Conservation (phyloP, 1,284 basidiomycete genomes). For the Uromyces viciae-fabae region DNA sequence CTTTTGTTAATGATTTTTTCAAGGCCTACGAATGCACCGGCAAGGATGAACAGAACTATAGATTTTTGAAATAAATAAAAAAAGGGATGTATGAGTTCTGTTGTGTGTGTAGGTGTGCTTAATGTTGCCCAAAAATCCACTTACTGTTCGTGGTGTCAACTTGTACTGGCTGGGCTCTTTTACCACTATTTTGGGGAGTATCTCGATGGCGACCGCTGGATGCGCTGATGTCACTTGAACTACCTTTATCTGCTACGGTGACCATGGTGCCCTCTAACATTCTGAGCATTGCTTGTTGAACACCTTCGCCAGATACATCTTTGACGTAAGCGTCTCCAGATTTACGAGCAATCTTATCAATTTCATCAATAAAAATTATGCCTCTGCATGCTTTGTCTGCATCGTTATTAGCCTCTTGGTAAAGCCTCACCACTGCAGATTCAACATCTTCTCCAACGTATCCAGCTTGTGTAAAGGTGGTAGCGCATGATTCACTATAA, state of each 20-base stretch:
- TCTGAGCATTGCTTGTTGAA: constrained; percentile 82
- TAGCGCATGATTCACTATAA: constrained; percentile 63
- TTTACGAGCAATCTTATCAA: constrained; percentile 79
- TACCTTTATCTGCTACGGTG: constrained; percentile 68
- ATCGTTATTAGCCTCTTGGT: constrained; percentile 82
- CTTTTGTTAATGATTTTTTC: constrained; percentile 75
- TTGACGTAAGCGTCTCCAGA: constrained; percentile 66
- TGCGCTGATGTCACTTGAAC: constrained; percentile 40
- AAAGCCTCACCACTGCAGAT: constrained; percentile 73
- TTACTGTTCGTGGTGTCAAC: constrained; percentile 74
- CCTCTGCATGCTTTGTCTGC: constrained; percentile 77
- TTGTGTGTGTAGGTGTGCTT: neutral
- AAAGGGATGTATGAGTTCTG: neutral
- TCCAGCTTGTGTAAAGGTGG: constrained; percentile 58
- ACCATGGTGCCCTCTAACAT: constrained; percentile 89
- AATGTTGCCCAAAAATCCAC: neutral
- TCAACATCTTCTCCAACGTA: constrained; percentile 89
- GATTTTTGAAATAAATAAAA: neutral
- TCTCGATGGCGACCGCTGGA: constrained; percentile 51
- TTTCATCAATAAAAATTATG: constrained; percentile 93
- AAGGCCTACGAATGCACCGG: constrained; percentile 88
- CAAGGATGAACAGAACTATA: constrained; percentile 75
- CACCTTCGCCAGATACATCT: constrained; percentile 92
- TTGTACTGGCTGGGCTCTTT: constrained; percentile 54
- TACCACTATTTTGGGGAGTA: constrained; percentile 8